Evolutionary conservation across 2,329 filamentous ascomycete genomes (phyloP), one percentile per base, ranked within the genome.

Genomic region (Fusarium circinatum): DNA sequence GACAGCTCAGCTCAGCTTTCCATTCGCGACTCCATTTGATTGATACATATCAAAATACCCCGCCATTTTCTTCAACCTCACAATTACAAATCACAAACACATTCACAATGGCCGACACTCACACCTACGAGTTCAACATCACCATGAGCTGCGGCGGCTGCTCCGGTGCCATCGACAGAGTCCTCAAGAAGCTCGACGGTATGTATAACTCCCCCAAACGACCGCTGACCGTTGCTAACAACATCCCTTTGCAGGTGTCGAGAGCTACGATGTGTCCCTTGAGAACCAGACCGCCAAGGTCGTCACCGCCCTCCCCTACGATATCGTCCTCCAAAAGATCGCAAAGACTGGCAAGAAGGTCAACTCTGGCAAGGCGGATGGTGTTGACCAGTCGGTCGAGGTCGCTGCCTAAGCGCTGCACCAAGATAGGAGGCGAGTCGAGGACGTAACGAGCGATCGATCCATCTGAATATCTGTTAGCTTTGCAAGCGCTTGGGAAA

Each of bases 321-420:
- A 94, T 75, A 94, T 90, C 55, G 94, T 98, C 67, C 90, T 97
- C 70, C 88, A 89, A 81, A 97, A 94, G 82, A 98, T 98, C 83
- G 91, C 93, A 88, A 98, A 98, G 91, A 98, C 95, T 18, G 95
- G 95, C 80, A 98, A 98, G 90, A 93, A 92, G 80, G 91, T 98
- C 81, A 97, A 93, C 84, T 91, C 88, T 34, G 93, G 89, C 76
- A 89, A 91, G 86, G 92, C 88, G 30, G 92, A 95, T 80, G 93
- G 93, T 62, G 86, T 89, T 68, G 80, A 82, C 65, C 84, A 85
- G 82, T 87, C 87, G 70, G 82, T 90, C 70, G 86, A 86, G 78
- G 78, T 89, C 34, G 74, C 77, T 51, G 79, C 80, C 39, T 82
- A 52, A 71, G 47, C 28, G 18, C n/a, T 39, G 14, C 34, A 47